These are phyloP conservation scores for Orbilia oligospora DNA, from an alignment of 2,329 filamentous ascomycete genomes.

Conservation along the genomic window DNA sequence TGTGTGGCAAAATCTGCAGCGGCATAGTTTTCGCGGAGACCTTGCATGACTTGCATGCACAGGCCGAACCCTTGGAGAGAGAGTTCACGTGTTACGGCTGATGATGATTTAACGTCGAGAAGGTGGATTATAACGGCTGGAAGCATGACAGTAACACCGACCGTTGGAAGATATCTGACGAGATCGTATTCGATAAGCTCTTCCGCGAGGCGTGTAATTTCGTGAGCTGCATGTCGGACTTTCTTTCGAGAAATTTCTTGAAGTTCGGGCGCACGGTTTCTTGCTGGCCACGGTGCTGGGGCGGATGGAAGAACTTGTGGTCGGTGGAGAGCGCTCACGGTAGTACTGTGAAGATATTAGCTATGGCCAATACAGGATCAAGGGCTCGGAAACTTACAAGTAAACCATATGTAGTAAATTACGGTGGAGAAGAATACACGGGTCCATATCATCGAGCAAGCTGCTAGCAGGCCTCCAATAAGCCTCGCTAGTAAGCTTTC, in stretches of 20 bases:
- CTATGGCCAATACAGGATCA: neutral
- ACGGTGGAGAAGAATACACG: slow-evolving; percentile 77
- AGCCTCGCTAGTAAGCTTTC: slow-evolving; percentile 74
- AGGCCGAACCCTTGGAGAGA: slow-evolving; percentile 87
- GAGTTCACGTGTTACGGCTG: slow-evolving; percentile 78
- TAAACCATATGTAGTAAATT: slow-evolving; percentile 95
- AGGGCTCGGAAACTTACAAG: slow-evolving; percentile 68
- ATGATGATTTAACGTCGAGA: slow-evolving; percentile 88
- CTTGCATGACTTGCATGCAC: slow-evolving; percentile 92
- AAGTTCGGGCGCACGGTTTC: slow-evolving; percentile 73
- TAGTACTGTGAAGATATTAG: slow-evolving; percentile 71
- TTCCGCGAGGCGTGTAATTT: slow-evolving; percentile 87
- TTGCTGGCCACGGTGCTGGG: slow-evolving; percentile 67
- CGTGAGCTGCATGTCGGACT: slow-evolving; percentile 84
- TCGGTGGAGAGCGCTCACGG: slow-evolving; percentile 88
- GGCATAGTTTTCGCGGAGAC: slow-evolving; percentile 88
- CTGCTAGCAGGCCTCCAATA: slow-evolving; percentile 61
- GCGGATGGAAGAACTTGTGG: slow-evolving; percentile 88
- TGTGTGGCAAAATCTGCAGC: slow-evolving; percentile 96
- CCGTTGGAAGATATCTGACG: slow-evolving; percentile 86
- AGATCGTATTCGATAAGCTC: slow-evolving; percentile 80
- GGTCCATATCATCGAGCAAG: slow-evolving; percentile 66
- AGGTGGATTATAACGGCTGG: slow-evolving; percentile 95
- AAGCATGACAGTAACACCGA: slow-evolving; percentile 89
- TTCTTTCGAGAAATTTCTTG: slow-evolving; percentile 86